phyloP scores from a whole-genome alignment of 108 stramenopile genomes.

The Stephanodiscus minutulus region DNA sequence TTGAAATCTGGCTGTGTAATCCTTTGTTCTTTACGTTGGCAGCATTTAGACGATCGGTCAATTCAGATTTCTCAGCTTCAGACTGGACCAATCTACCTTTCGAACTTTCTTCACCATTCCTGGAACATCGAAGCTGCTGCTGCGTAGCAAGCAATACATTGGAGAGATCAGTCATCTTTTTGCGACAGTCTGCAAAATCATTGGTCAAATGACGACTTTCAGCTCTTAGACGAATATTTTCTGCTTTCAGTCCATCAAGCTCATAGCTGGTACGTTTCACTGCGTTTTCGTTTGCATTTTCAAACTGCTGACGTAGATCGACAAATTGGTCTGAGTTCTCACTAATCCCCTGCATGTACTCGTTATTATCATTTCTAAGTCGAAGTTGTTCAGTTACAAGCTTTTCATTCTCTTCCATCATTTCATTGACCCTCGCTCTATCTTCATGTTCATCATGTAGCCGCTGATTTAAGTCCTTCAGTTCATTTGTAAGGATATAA shows the following conservation, averaged over 20 bases:
- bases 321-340: neutral
- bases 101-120: neutral
- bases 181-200: neutral
- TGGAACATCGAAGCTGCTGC: slow-evolving; percentile 5
- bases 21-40: slow-evolving; percentile 12
- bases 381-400: neutral
- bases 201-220: neutral
- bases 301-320: neutral
- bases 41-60: neutral
- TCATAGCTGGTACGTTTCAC: neutral
- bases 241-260: slow-evolving; percentile 9
- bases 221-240: slow-evolving; percentile 7
- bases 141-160: slow-evolving; percentile 12
- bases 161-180: neutral
- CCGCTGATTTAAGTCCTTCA: neutral
- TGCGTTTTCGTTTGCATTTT: neutral
- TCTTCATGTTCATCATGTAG: neutral
- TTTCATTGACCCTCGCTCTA: neutral
- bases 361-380: neutral
- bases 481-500: neutral
- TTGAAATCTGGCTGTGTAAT: slow-evolving; percentile 35
- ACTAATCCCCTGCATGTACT: neutral
- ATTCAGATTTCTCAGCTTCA: slow-evolving; percentile 13
- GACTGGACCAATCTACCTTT: slow-evolving; percentile 3
- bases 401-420: slow-evolving; percentile 2